Evolutionary conservation across 164 flowering plant species (phyloP).

Genomic region (Stephania japonica): DNA sequence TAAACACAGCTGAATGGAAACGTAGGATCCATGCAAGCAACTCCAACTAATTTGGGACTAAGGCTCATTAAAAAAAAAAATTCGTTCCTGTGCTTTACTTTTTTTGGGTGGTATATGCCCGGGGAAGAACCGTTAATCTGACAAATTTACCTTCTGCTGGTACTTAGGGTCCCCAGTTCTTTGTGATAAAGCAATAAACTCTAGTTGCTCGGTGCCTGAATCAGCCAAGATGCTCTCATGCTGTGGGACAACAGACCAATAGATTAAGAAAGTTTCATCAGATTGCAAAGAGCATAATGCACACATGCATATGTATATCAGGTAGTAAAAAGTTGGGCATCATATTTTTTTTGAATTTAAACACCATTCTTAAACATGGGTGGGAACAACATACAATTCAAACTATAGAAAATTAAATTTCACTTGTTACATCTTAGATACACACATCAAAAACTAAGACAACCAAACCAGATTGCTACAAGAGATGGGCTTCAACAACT

Average conservation of each 20-base stretch:
- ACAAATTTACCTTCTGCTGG: conserved; percentile 64
- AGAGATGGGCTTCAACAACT: neutral
- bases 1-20: no score
- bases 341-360: neutral
- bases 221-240: conserved; percentile 91
- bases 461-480: neutral
- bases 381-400: neutral
- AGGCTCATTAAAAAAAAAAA: no score
- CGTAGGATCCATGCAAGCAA: no score
- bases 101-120: no score
- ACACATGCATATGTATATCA: neutral
- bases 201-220: conserved; percentile 97
- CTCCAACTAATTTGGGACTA: no score
- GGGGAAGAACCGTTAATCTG: neutral
- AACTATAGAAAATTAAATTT: neutral
- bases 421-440: neutral
- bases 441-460: neutral
- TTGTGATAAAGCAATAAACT: conserved; percentile 94
- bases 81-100: no score
- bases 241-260: conserved; percentile 29
- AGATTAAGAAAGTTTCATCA: neutral
- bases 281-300: neutral
- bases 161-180: conserved; percentile 93
- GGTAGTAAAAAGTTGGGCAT: neutral
- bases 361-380: neutral